Evolutionary conservation across 2,329 filamentous ascomycete genomes (phyloP).

Genomic region (Chaetomium sp.): DNA sequence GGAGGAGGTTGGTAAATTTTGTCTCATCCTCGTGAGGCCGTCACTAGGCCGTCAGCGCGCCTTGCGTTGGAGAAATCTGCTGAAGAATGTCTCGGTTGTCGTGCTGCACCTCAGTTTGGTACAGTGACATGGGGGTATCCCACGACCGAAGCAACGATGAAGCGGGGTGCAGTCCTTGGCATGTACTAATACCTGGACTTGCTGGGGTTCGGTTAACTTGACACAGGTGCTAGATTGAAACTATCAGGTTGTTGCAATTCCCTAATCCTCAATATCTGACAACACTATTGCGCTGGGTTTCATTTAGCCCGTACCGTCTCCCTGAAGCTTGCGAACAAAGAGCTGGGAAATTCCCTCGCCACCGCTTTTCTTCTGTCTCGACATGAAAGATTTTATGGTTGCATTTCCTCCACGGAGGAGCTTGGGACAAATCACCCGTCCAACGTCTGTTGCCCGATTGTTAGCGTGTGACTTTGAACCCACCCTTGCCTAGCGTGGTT

Average conservation of each 20-base stretch:
- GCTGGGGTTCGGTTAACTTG: no score
- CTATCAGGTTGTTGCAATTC: no score
- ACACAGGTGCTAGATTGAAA: no score
- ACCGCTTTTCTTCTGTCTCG: not conserved
- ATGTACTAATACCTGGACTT: not conserved
- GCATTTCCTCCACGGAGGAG: not conserved
- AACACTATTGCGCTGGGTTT: no score
- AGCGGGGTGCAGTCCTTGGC: slow-evolving; percentile 2
- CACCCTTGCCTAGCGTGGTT: slow-evolving; percentile 12
- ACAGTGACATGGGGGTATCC: not conserved
- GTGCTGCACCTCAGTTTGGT: not conserved
- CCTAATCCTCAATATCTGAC: no score
- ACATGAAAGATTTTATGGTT: slow-evolving; percentile 1
- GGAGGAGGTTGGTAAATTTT: no score
- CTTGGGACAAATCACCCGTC: not conserved
- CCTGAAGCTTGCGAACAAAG: not conserved
- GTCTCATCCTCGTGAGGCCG: no score
- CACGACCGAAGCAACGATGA: not conserved
- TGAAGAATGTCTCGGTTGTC: no score
- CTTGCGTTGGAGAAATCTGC: no score
- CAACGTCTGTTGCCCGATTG: slow-evolving; percentile 19
- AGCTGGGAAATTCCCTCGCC: not conserved
- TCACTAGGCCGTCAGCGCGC: no score
- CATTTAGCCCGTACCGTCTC: not conserved
- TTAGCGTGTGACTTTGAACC: slow-evolving; percentile 18